A percentile compares a stretch with the other conserved stretches of the same genome.
phyloP scores from a whole-genome alignment of 2,329 filamentous ascomycete species.

The Verticillium longisporum region DNA sequence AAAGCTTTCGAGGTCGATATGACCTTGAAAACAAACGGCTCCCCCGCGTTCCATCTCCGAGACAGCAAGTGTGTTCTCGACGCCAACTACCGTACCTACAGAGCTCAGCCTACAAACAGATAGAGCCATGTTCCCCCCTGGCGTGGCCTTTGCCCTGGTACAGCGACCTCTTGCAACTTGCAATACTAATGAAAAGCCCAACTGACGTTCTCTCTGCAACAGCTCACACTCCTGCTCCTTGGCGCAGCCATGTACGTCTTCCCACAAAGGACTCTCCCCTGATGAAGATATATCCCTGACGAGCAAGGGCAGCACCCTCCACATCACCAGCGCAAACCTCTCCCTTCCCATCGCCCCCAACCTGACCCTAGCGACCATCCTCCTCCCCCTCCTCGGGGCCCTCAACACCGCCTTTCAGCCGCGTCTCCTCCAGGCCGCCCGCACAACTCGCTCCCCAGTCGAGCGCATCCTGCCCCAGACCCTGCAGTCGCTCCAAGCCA shows the following conservation, averaged over 20 bases:
- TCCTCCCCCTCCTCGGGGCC: conserved; percentile 32
- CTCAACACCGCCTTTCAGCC: conserved; percentile 28
- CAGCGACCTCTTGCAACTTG: background rate
- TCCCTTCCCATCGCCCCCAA: conserved; percentile 30
- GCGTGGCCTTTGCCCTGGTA: background rate
- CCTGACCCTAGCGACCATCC: conserved; percentile 27
- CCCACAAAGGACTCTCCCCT: background rate
- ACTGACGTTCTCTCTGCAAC: background rate
- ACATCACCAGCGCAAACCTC: conserved; percentile 28
- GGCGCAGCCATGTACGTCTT: conserved; percentile 14
- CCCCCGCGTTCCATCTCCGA: background rate
- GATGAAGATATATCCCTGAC: background rate
- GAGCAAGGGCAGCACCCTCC: conserved; percentile 24
- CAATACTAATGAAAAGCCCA: background rate
- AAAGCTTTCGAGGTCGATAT: background rate
- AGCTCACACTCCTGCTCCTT: conserved; percentile 15
- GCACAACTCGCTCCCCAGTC: conserved; percentile 11
- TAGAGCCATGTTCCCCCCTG: background rate
- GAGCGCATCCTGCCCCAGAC: conserved; percentile 21
- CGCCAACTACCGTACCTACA: background rate
- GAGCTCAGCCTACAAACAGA: background rate
- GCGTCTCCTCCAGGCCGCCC: conserved; percentile 18
- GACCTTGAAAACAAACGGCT: background rate
- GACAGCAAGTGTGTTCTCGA: too few relatives aligned
- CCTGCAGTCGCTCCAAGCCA: conserved; percentile 33